phyloP scores from a whole-genome alignment of 2,329 filamentous ascomycete genomes.

The Colletotrichum magnum region DNA sequence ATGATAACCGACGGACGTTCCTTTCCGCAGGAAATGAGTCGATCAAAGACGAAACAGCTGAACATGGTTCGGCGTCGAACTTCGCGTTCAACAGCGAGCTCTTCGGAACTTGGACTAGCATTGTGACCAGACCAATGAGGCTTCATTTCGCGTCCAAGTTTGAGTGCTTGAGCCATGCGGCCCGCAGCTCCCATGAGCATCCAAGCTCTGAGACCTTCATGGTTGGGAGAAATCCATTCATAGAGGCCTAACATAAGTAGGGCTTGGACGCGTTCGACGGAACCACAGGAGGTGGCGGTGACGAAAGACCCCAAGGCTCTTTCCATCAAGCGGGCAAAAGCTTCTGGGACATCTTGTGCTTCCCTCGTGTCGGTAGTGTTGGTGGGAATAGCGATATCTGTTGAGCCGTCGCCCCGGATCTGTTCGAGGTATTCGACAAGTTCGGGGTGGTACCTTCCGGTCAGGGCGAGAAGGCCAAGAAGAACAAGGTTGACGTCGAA shows the following conservation, averaged over 20 bases:
- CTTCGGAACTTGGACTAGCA: constrained; percentile 38
- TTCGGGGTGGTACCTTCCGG: constrained; percentile 74
- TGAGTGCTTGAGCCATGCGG: constrained; percentile 73
- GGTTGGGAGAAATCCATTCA: constrained; percentile 75
- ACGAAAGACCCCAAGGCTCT: constrained; percentile 63
- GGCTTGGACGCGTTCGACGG: constrained; percentile 75
- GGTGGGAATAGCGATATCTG: not conserved
- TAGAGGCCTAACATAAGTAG: constrained; percentile 80
- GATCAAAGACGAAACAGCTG: constrained; percentile 80
- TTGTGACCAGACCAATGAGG: constrained; percentile 36
- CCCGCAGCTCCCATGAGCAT: constrained; percentile 75
- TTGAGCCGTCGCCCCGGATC: constrained; percentile 45
- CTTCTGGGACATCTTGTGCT: constrained; percentile 69
- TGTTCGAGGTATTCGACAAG: constrained; percentile 41
- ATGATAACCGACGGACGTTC: constrained; percentile 72
- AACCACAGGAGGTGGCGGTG: constrained; percentile 63
- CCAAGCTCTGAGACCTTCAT: constrained; percentile 72
- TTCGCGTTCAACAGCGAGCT: constrained; percentile 61
- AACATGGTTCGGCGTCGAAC: constrained; percentile 79
- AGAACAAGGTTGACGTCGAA: constrained; percentile 67
- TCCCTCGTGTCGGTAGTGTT: not conserved
- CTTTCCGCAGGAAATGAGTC: constrained; percentile 76
- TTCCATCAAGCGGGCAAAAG: constrained; percentile 72
- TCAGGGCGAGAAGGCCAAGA: constrained; percentile 77
- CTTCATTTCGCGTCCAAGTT: constrained; percentile 70